phyloP scores from a whole-genome alignment of 2,329 filamentous ascomycete species.

The Phialophora tarda region DNA sequence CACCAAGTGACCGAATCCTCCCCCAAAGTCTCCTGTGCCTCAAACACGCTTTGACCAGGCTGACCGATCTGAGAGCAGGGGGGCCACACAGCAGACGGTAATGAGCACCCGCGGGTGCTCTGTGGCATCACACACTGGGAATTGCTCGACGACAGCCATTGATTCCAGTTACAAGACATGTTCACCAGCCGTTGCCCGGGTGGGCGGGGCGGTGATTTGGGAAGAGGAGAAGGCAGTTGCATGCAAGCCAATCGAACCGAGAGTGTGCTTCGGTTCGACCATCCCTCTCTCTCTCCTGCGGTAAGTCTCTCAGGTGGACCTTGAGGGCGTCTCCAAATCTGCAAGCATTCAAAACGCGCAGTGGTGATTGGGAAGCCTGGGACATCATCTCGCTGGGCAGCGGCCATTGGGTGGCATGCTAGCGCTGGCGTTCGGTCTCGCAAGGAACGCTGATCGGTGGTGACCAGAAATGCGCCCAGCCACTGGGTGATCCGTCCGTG shows the following conservation, averaged over 20 bases:
- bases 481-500: conserved; percentile 36
- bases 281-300: conserved; percentile 18
- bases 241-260: conserved; percentile 20
- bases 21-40: background rate
- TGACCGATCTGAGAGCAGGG: conserved; percentile 1
- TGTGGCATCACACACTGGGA: conserved; percentile 10
- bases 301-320: background rate
- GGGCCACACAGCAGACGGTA: conserved; percentile 24
- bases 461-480: conserved; percentile 41
- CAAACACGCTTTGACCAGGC: conserved; percentile 11
- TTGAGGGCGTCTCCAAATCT: conserved; percentile 9
- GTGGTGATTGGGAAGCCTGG: conserved; percentile 18
- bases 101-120: background rate
- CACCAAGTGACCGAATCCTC: conserved; percentile 10
- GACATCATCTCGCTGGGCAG: background rate
- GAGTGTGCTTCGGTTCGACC: conserved; percentile 23
- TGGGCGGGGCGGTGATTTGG: conserved; percentile 19
- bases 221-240: conserved; percentile 7
- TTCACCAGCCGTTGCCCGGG: conserved; percentile 8
- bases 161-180: conserved; percentile 15
- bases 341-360: conserved; percentile 20
- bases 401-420: conserved; percentile 27
- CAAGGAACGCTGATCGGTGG: conserved; percentile 38
- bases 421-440: conserved; percentile 36
- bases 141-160: conserved; percentile 15